Percentiles rank a stretch among this genome's conserved stretches.
These are phyloP conservation scores for Neocucurbitaria cava DNA, from an alignment of 2,329 filamentous ascomycete species.

Conservation along the genomic window DNA sequence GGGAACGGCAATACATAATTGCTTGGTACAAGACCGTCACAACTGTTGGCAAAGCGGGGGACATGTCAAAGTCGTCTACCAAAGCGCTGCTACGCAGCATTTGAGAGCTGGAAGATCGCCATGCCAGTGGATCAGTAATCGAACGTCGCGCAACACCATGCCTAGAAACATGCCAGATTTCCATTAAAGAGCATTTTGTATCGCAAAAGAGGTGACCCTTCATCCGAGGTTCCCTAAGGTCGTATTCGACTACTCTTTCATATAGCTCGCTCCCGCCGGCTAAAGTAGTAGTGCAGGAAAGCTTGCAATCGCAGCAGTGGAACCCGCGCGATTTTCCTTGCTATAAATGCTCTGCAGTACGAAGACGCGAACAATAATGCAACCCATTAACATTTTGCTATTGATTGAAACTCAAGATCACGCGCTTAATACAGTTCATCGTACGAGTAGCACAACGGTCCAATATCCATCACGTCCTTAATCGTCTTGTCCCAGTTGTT, in stretches of 20 bases:
- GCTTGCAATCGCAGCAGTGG: neutral
- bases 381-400: neutral
- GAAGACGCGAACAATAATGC: too few relatives aligned
- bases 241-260: neutral
- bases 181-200: neutral
- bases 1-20: neutral
- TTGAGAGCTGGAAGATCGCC: neutral
- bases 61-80: neutral
- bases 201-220: neutral
- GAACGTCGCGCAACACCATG: neutral
- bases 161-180: neutral
- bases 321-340: neutral
- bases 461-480: conserved; percentile 6
- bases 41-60: neutral
- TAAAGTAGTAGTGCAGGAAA: neutral
- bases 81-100: neutral
- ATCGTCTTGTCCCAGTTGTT: neutral
- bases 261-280: neutral
- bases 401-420: neutral
- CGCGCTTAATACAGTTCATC: conserved; percentile 1
- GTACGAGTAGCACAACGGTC: neutral
- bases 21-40: neutral
- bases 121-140: neutral
- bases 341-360: too few relatives aligned
- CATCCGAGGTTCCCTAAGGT: neutral